Evolutionary conservation across 768 basidiomycete species (phyloP).

Genomic region (Rickenella mellea): DNA sequence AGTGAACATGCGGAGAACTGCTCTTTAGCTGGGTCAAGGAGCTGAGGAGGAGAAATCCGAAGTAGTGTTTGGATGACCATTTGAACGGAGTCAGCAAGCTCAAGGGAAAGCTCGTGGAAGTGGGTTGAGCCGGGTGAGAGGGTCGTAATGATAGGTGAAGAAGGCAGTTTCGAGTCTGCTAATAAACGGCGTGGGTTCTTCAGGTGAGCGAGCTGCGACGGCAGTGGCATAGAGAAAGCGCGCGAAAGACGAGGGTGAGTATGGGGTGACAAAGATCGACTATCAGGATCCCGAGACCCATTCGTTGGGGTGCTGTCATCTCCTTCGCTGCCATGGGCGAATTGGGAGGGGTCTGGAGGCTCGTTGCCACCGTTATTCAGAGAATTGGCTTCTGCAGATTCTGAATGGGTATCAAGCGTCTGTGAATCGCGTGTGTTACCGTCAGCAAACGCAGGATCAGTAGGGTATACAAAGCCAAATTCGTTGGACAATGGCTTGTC

Average conservation of each 20-base stretch:
- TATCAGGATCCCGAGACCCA: not conserved
- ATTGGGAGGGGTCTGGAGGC: conserved; percentile 13
- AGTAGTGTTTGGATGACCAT: conserved; percentile 86
- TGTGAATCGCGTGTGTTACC: conserved; percentile 25
- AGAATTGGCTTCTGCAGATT: conserved; percentile 21
- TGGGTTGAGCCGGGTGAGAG: conserved; percentile 24
- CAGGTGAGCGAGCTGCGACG: conserved; percentile 67
- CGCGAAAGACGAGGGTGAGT: conserved; percentile 54
- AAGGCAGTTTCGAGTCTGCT: conserved; percentile 10
- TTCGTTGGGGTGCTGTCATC: conserved; percentile 10
- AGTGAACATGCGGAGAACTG: conserved; percentile 86
- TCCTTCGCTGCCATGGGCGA: conserved; percentile 9
- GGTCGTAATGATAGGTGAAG: conserved; percentile 13
- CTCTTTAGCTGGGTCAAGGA: conserved; percentile 88
- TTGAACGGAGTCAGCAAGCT: conserved; percentile 87
- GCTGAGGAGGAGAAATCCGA: conserved; percentile 81
- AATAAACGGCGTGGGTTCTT: conserved; percentile 50
- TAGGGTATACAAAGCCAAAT: too few species aligned
- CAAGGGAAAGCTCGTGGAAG: conserved; percentile 66
- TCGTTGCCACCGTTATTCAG: conserved; percentile 22
- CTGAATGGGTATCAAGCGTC: conserved; percentile 18
- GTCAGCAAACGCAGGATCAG: too few species aligned
- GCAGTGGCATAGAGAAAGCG: conserved; percentile 72
- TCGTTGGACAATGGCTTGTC: too few species aligned
- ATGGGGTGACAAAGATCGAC: conserved; percentile 9